Evolutionary conservation across 371 early-diverging fungal genomes (phyloP), one percentile per base, ranked within the genome.

Genomic region (Dinochytrium kinnereticum): DNA sequence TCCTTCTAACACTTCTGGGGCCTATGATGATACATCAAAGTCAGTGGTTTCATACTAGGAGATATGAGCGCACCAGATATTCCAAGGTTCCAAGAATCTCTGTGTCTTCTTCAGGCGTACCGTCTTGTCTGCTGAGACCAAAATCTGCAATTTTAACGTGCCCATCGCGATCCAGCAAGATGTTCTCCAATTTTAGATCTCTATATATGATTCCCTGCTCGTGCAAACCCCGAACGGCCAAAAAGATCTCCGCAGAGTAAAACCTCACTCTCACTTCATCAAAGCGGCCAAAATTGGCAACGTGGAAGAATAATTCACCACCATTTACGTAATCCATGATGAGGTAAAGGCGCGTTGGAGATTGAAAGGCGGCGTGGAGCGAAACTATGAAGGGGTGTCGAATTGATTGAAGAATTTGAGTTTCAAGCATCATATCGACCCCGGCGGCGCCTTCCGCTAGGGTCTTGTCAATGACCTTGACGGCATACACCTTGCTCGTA

Each of bases 251-350:
- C 1, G 95, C 92, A 17, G 93, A 87, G 82, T 97, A 97, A 71
- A 95, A 92, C 38, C 89, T 77, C 2, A 93, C 91, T 38, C 93
- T 81, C 37, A 87, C 89, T 70, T 90, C 88, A 7, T 87, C 76
- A 72, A 98, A 95, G n/a, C 80, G 78, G 3, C 89, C 84, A 59
- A 86, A 87, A 31, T 86, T 80, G 0, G 85, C 86, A 51, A 97
- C 80, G 77, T 92, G 94, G 38, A 90, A 92, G 33, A 94, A 95
- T 57, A 97, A 89, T 73, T 97, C 98, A 0, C 95, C 96, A 26
- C 90, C 91, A 26, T 81, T 81, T 21, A 90, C 77, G 79, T 93
- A 97, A 73, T 96, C 96, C 80, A 96, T 84, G 0, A 96, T 90
- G 50, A 97, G 81, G 74, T 89, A 94, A 1, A 95, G 78, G n/a